Percentiles rank a stretch among this genome's conserved stretches.
Conservation (phyloP, 441 rosid genomes). For the Francoa sonchifolia region DNA sequence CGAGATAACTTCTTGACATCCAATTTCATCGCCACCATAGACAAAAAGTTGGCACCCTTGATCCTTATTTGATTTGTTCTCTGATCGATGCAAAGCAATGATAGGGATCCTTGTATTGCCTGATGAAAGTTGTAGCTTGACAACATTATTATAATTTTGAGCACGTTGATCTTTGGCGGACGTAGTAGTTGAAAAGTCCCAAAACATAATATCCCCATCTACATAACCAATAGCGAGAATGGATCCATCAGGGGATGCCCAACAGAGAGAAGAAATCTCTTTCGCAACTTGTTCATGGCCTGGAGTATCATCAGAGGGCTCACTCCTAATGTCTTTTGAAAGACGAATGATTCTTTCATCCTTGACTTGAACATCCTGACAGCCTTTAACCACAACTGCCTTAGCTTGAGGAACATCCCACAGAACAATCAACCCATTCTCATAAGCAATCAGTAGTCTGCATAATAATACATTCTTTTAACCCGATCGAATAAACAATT, state of each 20-base stretch:
- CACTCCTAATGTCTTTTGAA: slow-evolving; percentile 18
- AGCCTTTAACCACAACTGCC: slow-evolving; percentile 32
- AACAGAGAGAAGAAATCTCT: slow-evolving; percentile 58
- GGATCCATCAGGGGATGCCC: slow-evolving; percentile 60
- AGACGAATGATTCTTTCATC: slow-evolving; percentile 21
- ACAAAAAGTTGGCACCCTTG: slow-evolving; percentile 42
- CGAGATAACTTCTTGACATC: slow-evolving; percentile 53
- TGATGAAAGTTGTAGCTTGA: slow-evolving; percentile 47
- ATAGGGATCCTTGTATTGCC: slow-evolving; percentile 49
- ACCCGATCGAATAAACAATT: too few species aligned
- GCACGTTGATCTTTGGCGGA: slow-evolving; percentile 22
- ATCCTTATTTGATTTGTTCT: slow-evolving; percentile 24
- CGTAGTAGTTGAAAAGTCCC: slow-evolving; percentile 25
- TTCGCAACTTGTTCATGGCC: slow-evolving; percentile 36
- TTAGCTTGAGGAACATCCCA: slow-evolving; percentile 57
- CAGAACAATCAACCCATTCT: slow-evolving; percentile 44
- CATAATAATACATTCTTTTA: slow-evolving; percentile 16
- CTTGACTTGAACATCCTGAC: slow-evolving; percentile 38
- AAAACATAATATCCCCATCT: slow-evolving; percentile 56
- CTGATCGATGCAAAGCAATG: slow-evolving; percentile 42
- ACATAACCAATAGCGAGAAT: slow-evolving; percentile 58
- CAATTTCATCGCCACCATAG: slow-evolving; percentile 56
- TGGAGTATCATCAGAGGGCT: slow-evolving; percentile 19
- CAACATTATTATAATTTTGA: slow-evolving; percentile 30
- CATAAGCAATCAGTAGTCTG: slow-evolving; percentile 60